These are phyloP conservation scores for Boletellus emodensis DNA, from an alignment of 768 basidiomycete genomes.

Conservation along the genomic window DNA sequence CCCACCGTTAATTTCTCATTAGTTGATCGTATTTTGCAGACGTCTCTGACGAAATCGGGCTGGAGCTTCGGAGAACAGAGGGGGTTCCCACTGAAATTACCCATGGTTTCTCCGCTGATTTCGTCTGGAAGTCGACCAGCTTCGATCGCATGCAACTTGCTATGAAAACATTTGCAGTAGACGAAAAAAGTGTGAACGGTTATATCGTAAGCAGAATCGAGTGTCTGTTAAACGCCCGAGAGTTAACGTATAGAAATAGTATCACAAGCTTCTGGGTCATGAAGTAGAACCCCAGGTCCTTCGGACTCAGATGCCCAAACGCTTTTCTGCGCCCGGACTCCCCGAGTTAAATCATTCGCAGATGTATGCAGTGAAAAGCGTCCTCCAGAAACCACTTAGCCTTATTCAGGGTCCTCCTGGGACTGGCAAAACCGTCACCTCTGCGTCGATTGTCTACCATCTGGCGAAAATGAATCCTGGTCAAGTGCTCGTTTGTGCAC, in stretches of 20 bases:
- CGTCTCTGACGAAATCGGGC: conserved; percentile 95
- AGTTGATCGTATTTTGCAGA: conserved; percentile 46
- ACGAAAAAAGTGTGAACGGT: conserved; percentile 98
- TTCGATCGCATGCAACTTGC: conserved; percentile 99
- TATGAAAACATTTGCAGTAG: conserved; percentile 99
- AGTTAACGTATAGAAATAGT: conserved; percentile 45
- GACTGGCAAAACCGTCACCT: conserved; percentile 98
- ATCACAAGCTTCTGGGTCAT: conserved; percentile 97
- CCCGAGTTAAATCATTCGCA: conserved; percentile 99
- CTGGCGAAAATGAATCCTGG: conserved; percentile 99
- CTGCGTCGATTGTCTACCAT: conserved; percentile 97
- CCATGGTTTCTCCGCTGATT: conserved; percentile 95
- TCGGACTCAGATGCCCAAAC: conserved; percentile 91
- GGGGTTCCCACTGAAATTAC: conserved; percentile 93
- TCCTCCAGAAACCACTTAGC: conserved; percentile 95
- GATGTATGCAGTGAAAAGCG: conserved; percentile 99
- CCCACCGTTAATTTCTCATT: background rate
- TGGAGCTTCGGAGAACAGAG: conserved; percentile 87
- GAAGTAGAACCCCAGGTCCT: conserved; percentile 93
- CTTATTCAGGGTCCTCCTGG: conserved; percentile 98
- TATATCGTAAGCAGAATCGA: conserved; percentile 73
- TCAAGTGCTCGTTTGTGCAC: conserved; percentile 97
- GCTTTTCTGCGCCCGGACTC: conserved; percentile 94
- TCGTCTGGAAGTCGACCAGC: conserved; percentile 99
- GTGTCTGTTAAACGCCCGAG: background rate